A percentile compares a stretch with the other conserved stretches of the same genome.
These are phyloP conservation scores for Usnea hakonensis DNA, from an alignment of 495 filamentous ascomycete species.

Conservation along the genomic window DNA sequence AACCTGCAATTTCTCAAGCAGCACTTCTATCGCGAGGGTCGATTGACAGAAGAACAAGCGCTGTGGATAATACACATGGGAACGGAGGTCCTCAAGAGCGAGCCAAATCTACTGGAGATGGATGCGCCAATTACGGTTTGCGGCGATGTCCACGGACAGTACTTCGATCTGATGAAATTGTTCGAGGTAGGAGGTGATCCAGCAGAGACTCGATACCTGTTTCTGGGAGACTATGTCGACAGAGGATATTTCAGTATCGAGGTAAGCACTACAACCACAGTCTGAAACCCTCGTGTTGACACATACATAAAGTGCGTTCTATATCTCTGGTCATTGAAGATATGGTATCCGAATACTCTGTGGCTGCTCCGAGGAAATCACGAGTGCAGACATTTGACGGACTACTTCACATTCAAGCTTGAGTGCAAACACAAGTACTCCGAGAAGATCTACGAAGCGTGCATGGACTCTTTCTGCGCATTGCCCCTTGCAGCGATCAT, in stretches of 20 bases:
- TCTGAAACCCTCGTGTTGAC: constrained; percentile 11
- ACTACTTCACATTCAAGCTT: constrained; percentile 99
- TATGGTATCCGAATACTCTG: constrained; percentile 96
- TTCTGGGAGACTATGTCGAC: constrained; percentile 96
- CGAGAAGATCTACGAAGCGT: constrained; percentile 91
- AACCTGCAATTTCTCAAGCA: constrained; percentile 93
- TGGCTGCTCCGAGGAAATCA: constrained; percentile 97
- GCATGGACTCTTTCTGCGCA: constrained; percentile 94
- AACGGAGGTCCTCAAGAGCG: constrained; percentile 70
- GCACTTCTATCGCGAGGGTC: constrained; percentile 95
- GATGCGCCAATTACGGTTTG: constrained; percentile 99
- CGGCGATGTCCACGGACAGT: constrained; percentile 97
- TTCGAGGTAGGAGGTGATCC: constrained; percentile 98
- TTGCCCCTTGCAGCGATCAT: constrained; percentile 93
- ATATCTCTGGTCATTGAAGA: constrained; percentile 96
- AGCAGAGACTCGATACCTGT: constrained; percentile 90
- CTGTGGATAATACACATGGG: constrained; percentile 87
- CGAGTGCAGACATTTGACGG: constrained; percentile 96
- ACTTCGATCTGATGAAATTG: constrained; percentile 98
- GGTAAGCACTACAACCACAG: constrained; percentile 34
- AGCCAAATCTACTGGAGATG: constrained; percentile 98
- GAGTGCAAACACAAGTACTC: constrained; percentile 99
- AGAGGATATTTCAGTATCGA: constrained; percentile 98
- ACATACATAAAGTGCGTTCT: constrained; percentile 64
- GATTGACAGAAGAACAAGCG: constrained; percentile 93